Percentiles rank a stretch among this genome's conserved stretches.
These are phyloP conservation scores for Pleurotus djamor DNA, from an alignment of 768 basidiomycete species.

Conservation along the genomic window DNA sequence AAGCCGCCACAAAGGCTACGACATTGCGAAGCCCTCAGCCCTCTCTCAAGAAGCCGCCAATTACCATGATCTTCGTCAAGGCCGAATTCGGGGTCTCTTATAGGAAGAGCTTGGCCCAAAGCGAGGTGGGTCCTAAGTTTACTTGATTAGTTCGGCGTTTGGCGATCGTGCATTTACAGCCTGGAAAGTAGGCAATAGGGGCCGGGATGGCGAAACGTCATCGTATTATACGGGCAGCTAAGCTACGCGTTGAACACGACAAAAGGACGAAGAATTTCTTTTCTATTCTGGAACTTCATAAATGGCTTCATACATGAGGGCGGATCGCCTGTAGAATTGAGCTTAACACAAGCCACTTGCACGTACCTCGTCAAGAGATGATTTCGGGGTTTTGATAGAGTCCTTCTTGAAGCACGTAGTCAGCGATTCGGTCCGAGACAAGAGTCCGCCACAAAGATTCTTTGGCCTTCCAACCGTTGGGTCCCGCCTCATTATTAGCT, in stretches of 20 bases:
- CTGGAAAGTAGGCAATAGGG: slow-evolving; percentile 4
- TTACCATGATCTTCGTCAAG: neutral
- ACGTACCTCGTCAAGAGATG: slow-evolving; percentile 3
- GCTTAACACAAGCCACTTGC: neutral
- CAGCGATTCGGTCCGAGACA: slow-evolving; percentile 42
- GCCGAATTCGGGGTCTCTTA: too few relatives aligned
- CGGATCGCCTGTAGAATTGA: slow-evolving; percentile 7
- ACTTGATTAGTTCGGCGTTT: neutral
- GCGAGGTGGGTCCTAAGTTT: neutral
- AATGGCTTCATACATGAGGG: slow-evolving; percentile 6
- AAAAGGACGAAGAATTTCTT: neutral
- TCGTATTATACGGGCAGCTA: neutral
- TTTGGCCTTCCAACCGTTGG: slow-evolving; percentile 10
- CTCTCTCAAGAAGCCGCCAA: slow-evolving; percentile 1
- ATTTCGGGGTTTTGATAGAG: slow-evolving; percentile 33
- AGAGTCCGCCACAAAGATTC: slow-evolving; percentile 41
- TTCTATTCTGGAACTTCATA: neutral
- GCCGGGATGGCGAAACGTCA: neutral
- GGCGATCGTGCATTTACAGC: slow-evolving; percentile 5
- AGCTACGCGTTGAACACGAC: neutral
- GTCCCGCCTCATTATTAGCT: neutral
- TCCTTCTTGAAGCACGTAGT: slow-evolving; percentile 47
- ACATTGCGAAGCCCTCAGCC: slow-evolving; percentile 1
- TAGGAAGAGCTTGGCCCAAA: neutral
- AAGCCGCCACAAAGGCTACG: neutral